phyloP scores from a whole-genome alignment of 2,329 filamentous ascomycete species.

The Beauveria bassiana region DNA sequence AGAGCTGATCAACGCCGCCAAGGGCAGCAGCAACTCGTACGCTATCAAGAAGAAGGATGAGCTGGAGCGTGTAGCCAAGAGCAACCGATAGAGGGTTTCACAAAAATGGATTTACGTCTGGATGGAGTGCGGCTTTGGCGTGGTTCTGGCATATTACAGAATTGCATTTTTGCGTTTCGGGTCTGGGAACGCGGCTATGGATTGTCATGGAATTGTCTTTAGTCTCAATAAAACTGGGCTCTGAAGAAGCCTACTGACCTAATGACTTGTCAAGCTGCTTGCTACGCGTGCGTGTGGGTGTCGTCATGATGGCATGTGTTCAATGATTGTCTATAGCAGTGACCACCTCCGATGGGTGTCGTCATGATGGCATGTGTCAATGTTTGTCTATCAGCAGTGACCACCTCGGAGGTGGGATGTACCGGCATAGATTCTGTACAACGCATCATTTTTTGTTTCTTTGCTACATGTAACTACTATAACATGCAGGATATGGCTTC shows the following conservation, averaged over 20 bases:
- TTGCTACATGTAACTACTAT: too few species aligned
- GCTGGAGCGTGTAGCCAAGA: slow-evolving; percentile 99
- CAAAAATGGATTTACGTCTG: slow-evolving; percentile 22
- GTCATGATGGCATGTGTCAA: not conserved
- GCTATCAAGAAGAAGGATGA: slow-evolving; percentile 99
- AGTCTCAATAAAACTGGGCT: slow-evolving; percentile 37
- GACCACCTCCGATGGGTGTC: too few species aligned
- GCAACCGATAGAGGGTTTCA: slow-evolving; percentile 81
- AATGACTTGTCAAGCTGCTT: not conserved
- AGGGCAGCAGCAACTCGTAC: slow-evolving; percentile 99
- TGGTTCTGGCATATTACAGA: slow-evolving; percentile 39
- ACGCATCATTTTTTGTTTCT: too few species aligned
- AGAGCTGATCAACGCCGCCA: slow-evolving; percentile 99
- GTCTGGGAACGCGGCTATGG: slow-evolving; percentile 38
- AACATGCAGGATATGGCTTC: too few species aligned
- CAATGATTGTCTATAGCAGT: not conserved
- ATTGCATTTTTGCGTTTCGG: slow-evolving; percentile 39
- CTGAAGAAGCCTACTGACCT: slow-evolving; percentile 15
- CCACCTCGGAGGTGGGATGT: too few species aligned
- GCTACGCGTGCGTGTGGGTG: not conserved
- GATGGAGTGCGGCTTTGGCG: slow-evolving; percentile 34
- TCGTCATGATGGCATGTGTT: not conserved
- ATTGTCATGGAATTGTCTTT: slow-evolving; percentile 33
- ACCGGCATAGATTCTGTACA: too few species aligned
- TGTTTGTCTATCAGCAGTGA: not conserved